Conservation (phyloP, 768 basidiomycete species). For the Calocybe gangraenosa region DNA sequence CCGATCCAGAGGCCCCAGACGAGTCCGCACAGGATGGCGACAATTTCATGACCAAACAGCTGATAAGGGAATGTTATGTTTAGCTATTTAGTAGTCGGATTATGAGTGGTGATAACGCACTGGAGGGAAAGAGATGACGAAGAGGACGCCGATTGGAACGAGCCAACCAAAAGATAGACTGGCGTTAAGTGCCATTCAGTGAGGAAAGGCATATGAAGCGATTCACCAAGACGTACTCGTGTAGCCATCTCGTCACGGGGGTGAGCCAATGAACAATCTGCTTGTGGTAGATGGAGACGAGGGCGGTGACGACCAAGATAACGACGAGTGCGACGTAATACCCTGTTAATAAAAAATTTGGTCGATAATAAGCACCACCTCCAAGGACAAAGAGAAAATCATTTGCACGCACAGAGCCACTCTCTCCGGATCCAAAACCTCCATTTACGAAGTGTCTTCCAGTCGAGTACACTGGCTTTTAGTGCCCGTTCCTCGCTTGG, state of each 20-base stretch:
- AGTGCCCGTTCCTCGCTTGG: conserved; percentile 53
- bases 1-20: conserved; percentile 89
- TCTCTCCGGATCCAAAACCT: conserved; percentile 53
- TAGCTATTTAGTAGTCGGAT: neutral
- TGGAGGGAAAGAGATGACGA: conserved; percentile 85
- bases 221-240: no score
- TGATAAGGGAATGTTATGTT: conserved; percentile 20
- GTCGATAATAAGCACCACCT: neutral
- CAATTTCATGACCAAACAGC: conserved; percentile 91
- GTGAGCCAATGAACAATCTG: conserved; percentile 70
- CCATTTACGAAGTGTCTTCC: conserved; percentile 36
- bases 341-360: conserved; percentile 24
- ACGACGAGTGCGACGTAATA: conserved; percentile 50
- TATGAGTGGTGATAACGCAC: conserved; percentile 25
- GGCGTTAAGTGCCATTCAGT: no score
- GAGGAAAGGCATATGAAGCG: neutral
- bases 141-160: conserved; percentile 77
- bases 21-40: conserved; percentile 83
- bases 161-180: conserved; percentile 62
- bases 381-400: neutral
- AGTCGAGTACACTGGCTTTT: conserved; percentile 39
- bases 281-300: conserved; percentile 60
- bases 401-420: conserved; percentile 58
- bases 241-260: conserved; percentile 62
- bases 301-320: conserved; percentile 41